phyloP scores from a whole-genome alignment of 441 rosid genomes.

The Manihot esculenta region DNA sequence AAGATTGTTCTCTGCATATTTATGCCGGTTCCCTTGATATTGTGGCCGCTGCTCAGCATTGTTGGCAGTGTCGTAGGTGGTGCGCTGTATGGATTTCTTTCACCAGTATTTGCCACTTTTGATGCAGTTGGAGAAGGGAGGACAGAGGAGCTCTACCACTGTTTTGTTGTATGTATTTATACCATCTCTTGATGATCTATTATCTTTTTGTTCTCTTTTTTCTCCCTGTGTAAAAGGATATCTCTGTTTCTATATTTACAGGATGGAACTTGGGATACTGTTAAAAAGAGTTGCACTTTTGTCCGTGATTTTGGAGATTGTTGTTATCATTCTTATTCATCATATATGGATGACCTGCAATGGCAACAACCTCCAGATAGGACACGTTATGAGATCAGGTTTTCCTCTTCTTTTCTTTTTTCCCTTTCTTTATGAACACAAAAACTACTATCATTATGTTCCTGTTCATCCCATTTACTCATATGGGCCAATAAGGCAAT shows the following conservation, averaged over 20 bases:
- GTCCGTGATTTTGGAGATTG: constrained; percentile 71
- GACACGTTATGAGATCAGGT: constrained; percentile 87
- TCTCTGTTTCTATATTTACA: constrained; percentile 28
- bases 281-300: constrained; percentile 60
- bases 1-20: constrained; percentile 66
- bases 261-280: constrained; percentile 93
- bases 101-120: constrained; percentile 90
- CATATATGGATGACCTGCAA: constrained; percentile 67
- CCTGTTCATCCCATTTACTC: background rate
- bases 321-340: constrained; percentile 73
- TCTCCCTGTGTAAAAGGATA: constrained; percentile 4
- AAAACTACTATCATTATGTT: background rate
- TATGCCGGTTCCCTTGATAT: constrained; percentile 47
- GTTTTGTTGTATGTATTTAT: constrained; percentile 63
- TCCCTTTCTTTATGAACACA: background rate
- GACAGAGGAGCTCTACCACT: constrained; percentile 51
- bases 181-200: constrained; percentile 4
- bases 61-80: constrained; percentile 69
- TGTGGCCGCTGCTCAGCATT: constrained; percentile 67
- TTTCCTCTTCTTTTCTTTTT: constrained; percentile 5
- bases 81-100: constrained; percentile 69
- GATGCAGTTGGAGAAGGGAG: constrained; percentile 94
- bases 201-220: constrained; percentile 1
- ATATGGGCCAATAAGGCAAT: background rate
- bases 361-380: constrained; percentile 41